Percentiles rank a stretch among this genome's conserved stretches.
phyloP scores from a whole-genome alignment of 495 filamentous ascomycete genomes.

The Podospora pseudoanserina region DNA sequence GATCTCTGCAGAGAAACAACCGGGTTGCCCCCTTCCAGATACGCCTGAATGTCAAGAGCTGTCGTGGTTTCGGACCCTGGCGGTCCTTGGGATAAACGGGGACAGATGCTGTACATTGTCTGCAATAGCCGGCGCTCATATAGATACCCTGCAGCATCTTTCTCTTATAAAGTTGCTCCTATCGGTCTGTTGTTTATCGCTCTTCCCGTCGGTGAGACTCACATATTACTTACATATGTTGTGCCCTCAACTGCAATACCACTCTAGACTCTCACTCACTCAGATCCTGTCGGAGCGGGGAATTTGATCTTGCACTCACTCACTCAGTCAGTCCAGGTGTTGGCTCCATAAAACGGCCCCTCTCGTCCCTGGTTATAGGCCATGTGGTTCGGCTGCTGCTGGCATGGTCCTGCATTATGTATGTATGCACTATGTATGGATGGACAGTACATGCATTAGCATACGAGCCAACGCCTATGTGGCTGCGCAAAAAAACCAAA shows the following conservation, averaged over 20 bases:
- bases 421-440: neutral
- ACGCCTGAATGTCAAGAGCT: neutral
- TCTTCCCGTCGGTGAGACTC: slow-evolving; percentile 1
- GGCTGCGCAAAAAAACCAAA: neutral
- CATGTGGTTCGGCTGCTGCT: slow-evolving; percentile 4
- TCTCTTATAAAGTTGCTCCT: no score
- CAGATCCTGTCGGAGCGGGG: neutral
- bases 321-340: neutral
- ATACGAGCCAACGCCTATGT: neutral
- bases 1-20: neutral
- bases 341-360: neutral
- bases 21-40: neutral
- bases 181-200: neutral
- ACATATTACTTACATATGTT: slow-evolving; percentile 3
- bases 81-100: neutral
- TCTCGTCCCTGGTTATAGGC: neutral
- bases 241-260: neutral
- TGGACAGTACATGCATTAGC: neutral
- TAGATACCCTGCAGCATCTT: neutral
- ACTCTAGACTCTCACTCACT: neutral
- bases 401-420: neutral
- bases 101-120: neutral
- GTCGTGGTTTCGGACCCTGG: slow-evolving; percentile 4
- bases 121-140: slow-evolving; percentile 1
- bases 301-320: neutral